phyloP scores from a whole-genome alignment of 2,329 filamentous ascomycete genomes.

The Rhytidhysteron rufulum region DNA sequence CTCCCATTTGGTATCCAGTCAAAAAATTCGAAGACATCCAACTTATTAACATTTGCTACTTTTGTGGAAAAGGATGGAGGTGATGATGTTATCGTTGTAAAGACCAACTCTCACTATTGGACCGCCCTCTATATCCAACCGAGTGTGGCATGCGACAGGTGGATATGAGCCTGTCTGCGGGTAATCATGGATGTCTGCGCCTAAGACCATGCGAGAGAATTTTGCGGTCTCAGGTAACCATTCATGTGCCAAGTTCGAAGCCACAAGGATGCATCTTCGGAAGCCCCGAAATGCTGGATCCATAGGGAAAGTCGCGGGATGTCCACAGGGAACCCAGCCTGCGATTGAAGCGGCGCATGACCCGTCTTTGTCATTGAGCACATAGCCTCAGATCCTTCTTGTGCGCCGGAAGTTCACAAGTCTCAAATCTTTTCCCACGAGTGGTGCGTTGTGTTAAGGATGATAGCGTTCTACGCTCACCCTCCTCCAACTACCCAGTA shows the following conservation, averaged over 20 bases:
- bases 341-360: constrained; percentile 1
- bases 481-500: constrained; percentile 30
- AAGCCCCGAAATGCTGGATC: constrained; percentile 6
- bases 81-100: no score
- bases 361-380: not conserved
- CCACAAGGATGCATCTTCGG: constrained; percentile 12
- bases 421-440: not conserved
- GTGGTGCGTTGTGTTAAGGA: not conserved
- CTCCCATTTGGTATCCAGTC: no score
- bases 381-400: constrained; percentile 1
- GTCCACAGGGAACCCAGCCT: no score
- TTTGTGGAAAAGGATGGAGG: no score
- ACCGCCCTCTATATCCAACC: no score
- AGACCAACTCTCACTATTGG: no score
- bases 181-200: not conserved
- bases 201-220: not conserved
- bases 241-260: constrained; percentile 24
- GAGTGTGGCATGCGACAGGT: no score
- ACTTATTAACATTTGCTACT: no score
- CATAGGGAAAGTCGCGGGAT: not conserved
- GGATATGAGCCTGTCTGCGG: no score
- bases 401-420: not conserved
- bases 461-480: constrained; percentile 8
- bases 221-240: constrained; percentile 2
- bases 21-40: no score